Evolutionary conservation across 176 grass and related monocot species (phyloP), one percentile per base, ranked within the genome.

Genomic region (Zizania latifolia): DNA sequence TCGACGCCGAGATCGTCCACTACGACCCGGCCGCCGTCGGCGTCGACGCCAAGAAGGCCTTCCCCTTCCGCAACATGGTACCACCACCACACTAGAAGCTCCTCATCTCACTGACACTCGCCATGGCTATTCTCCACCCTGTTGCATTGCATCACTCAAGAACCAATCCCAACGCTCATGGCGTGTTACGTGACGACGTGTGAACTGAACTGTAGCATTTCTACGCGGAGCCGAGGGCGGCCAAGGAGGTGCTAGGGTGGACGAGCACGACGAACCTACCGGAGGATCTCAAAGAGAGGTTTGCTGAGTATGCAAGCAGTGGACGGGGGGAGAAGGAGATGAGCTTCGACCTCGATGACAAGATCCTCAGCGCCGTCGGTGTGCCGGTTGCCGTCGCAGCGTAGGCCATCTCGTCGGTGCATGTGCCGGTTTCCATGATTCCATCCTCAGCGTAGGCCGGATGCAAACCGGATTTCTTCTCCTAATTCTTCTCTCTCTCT

Each of bases 21-120:
- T 98, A 87, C 72, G 83, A 98, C 75, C 94, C 94, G 16, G 86
- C 83, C 35, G 78, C 86, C 76, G 81, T 43, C 23, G 88, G 88
- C 30, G 72, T 94, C 24, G 94, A 98, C 46, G 71, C 88, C 28
- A 93, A 63, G 80, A 98, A 94, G 81, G 88, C 94, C 33, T 98
- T 94, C 81, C 94, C 94, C 30, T 94, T 94, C 66, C 86, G 94
- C 36, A 91, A 89, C 78, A 93, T 93, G 94, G 94, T 97, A 82
- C n/a, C n/a, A n/a, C n/a, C n/a, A n/a, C n/a, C n/a, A n/a, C n/a
- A n/a, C n/a, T n/a, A n/a, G n/a, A n/a, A n/a, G n/a, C n/a, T n/a
- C n/a, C n/a, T n/a, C n/a, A n/a, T n/a, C n/a, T n/a, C n/a, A n/a
- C n/a, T n/a, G n/a, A n/a, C n/a, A n/a, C n/a, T n/a, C n/a, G n/a